phyloP scores from a whole-genome alignment of 73 alveolate genomes.

The Paramecium primaurelia region DNA sequence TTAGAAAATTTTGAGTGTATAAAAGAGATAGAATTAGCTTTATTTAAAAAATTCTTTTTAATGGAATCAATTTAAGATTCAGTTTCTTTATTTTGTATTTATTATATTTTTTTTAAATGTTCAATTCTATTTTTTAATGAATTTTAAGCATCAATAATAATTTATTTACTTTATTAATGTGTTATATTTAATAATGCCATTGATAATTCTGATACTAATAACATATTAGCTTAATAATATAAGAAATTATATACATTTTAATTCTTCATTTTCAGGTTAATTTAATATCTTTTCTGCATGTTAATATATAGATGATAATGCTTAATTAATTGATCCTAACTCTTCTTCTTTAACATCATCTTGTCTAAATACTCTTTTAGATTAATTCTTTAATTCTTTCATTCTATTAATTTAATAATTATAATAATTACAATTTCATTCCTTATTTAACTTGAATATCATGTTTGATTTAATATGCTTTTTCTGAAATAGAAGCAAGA shows the following conservation, averaged over 20 bases:
- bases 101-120: background rate
- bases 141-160: background rate
- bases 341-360: background rate
- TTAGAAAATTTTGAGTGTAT: background rate
- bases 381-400: background rate
- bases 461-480: slow-evolving; percentile 35
- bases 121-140: slow-evolving; percentile 4
- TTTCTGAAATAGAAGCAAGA: slow-evolving; percentile 35
- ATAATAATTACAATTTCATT: background rate
- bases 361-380: background rate
- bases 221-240: background rate
- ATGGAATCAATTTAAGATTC: background rate
- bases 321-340: background rate
- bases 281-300: slow-evolving; percentile 31
- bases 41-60: background rate
- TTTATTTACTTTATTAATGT: background rate
- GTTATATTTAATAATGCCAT: background rate
- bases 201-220: background rate
- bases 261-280: slow-evolving; percentile 5
- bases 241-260: background rate
- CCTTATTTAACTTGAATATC: background rate
- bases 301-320: background rate
- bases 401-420: background rate
- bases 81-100: background rate
- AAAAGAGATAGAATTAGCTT: background rate